Evolutionary conservation across 345 rosid species (phyloP).

Genomic region (Eucalyptus leucophloia): DNA sequence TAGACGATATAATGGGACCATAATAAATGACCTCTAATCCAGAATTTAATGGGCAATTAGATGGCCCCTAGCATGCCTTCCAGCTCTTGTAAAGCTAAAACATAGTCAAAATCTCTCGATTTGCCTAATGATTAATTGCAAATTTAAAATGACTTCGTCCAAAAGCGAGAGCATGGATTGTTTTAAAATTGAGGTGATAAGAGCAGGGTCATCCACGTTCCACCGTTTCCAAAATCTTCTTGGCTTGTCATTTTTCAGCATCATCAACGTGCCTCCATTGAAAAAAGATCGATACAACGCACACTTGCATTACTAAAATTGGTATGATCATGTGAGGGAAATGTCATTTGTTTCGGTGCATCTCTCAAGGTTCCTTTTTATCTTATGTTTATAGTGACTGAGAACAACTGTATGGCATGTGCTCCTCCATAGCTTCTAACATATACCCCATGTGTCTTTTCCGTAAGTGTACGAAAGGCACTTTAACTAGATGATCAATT

Average conservation of each 20-base stretch:
- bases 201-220: background rate
- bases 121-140: background rate
- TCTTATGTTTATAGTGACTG: background rate
- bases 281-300: background rate
- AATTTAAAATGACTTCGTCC: background rate
- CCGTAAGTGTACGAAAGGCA: background rate
- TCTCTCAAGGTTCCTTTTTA: background rate
- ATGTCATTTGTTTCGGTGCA: background rate
- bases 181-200: background rate
- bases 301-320: background rate
- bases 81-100: background rate
- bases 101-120: background rate
- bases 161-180: background rate
- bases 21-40: background rate
- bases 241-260: background rate
- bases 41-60: background rate
- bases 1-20: background rate
- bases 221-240: background rate
- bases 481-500: background rate
- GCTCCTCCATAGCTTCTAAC: background rate
- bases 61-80: background rate
- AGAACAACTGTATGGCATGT: background rate
- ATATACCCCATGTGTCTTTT: background rate
- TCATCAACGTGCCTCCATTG: background rate
- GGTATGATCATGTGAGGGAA: background rate